Conservation (phyloP, 163 green algal genomes). For the Chlamydomonas reinhardtii region DNA sequence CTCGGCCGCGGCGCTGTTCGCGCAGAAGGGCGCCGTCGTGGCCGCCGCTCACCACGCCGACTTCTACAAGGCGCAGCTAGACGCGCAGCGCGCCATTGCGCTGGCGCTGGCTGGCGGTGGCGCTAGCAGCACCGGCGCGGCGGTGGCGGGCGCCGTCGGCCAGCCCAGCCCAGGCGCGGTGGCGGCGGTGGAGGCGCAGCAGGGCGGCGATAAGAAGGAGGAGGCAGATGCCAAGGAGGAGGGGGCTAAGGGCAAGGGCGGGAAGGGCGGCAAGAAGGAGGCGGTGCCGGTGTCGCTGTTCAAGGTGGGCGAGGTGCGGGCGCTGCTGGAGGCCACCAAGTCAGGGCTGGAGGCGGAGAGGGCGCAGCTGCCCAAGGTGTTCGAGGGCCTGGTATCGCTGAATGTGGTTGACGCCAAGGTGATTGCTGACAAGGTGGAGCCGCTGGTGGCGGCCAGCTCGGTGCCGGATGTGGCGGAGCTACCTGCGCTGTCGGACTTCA, state of each 20-base stretch:
- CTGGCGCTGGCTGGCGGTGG: slow-evolving; percentile 8
- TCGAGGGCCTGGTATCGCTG: background rate
- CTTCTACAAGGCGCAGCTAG: slow-evolving; percentile 9
- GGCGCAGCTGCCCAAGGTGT: background rate
- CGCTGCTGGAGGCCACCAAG: background rate
- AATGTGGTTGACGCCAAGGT: slow-evolving; percentile 5
- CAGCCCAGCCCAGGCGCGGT: background rate
- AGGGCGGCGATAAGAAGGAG: background rate
- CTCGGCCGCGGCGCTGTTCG: slow-evolving; percentile 15
- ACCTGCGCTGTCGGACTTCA: background rate
- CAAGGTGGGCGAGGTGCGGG: slow-evolving; percentile 7
- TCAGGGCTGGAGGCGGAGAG: slow-evolving; percentile 1
- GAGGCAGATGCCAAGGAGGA: background rate
- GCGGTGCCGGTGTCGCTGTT: background rate
- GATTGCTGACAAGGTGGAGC: slow-evolving; percentile 8
- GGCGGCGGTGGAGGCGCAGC: background rate
- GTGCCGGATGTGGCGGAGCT: background rate
- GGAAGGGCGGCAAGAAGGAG: background rate
- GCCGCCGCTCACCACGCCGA: background rate
- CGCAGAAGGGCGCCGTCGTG: slow-evolving; percentile 26
- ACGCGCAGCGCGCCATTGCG: slow-evolving; percentile 20
- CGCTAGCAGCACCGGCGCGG: background rate
- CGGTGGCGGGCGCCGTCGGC: background rate
- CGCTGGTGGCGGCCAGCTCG: background rate
- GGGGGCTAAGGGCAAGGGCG: background rate